Evolutionary conservation across 2,329 filamentous ascomycete species (phyloP).

Genomic region (Aspergillus sp.): DNA sequence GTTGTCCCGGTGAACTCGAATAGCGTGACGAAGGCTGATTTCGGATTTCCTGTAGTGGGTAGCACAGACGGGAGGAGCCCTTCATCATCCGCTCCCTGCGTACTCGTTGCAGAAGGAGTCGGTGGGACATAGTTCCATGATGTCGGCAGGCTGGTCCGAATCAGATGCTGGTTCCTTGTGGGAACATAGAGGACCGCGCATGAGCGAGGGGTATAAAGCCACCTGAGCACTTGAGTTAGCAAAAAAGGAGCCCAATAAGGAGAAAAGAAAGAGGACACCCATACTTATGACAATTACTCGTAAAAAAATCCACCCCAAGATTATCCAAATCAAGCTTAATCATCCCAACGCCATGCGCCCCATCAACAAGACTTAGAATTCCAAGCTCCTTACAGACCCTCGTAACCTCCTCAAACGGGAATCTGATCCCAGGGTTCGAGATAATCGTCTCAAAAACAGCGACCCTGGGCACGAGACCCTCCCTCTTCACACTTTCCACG

Average conservation of each 20-base stretch:
- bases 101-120: constrained; percentile 8
- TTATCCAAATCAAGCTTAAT: constrained; percentile 66
- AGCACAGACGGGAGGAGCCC: constrained; percentile 47
- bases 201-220: constrained; percentile 78
- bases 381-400: constrained; percentile 64
- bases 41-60: constrained; percentile 30
- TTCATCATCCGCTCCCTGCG: background rate
- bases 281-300: constrained; percentile 79
- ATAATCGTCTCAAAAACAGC: constrained; percentile 80
- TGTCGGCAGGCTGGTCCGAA: constrained; percentile 74
- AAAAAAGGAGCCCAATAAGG: background rate
- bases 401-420: constrained; percentile 73
- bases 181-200: constrained; percentile 83
- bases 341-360: constrained; percentile 81
- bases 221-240: constrained; percentile 46
- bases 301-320: constrained; percentile 80
- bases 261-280: background rate
- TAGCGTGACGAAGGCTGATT: constrained; percentile 63
- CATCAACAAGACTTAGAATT: constrained; percentile 76
- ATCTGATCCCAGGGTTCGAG: constrained; percentile 72
- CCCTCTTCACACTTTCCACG: constrained; percentile 53
- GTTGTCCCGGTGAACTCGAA: constrained; percentile 78
- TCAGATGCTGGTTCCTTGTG: constrained; percentile 69
- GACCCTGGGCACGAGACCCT: constrained; percentile 64
- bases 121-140: constrained; percentile 71